Base-by-base conservation (phyloP, 345 rosid genomes). In the Salix brachista region DNA sequence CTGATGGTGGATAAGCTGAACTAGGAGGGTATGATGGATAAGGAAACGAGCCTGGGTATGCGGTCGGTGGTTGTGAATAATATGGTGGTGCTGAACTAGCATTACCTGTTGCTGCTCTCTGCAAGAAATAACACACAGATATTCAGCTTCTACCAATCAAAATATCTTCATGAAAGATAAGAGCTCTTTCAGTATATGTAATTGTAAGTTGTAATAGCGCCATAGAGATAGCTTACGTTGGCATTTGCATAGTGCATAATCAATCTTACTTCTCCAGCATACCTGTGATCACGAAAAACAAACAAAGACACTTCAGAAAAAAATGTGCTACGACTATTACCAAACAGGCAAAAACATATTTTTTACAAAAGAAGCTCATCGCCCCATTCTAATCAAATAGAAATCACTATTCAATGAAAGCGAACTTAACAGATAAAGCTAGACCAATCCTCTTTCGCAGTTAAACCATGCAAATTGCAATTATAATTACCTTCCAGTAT, bases 241-340 rank as follows among this genome's bases (percentile, higher is more conserved):
- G 94, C 94, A 65, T 84, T 88, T 44, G 84, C 73, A 52, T 89
- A 93, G 77, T 91, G 98, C 78, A 93, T 8, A 37, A 93, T 89
- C 79, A 96, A 81, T 32, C 89, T 83, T 61, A 89, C 91, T 84
- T 90, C 97, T 80, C 99, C 99, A 0, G 98, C 98, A 71, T 72
- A 75, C 83, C 99, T 95, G 89, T 65, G 84, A 79, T 62, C 52
- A 42, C 14, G 71, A 41, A 64, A 58, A 3, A 58, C 37, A 58
- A 58, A 71, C 72, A 39, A 70, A 39, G 6, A 5, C 26, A 30
- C 21, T 56, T 34, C 71, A 21, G 52, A 70, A 62, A 62, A 18
- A 32, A 32, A 0, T 3, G 34, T 32, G 34, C 34, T 3, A 32
- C 34, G 34, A 4, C 34, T 32, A 77, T 42, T 34, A 46, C 42